phyloP scores from a whole-genome alignment of 192 early-diverging fungal genomes.

The Mortierella claussenii region DNA sequence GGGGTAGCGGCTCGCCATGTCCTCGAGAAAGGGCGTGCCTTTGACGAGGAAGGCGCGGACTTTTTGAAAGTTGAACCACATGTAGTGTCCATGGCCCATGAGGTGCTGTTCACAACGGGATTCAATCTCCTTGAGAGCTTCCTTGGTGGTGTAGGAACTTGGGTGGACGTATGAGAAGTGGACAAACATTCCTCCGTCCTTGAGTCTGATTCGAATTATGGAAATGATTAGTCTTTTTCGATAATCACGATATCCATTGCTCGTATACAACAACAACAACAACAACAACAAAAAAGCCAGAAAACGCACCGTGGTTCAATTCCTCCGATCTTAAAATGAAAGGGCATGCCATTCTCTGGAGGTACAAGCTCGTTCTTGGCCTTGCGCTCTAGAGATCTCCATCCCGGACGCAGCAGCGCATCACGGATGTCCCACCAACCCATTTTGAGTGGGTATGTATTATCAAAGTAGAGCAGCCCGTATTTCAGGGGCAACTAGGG shows the following conservation, averaged over 20 bases:
- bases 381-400: conserved; percentile 46
- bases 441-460: conserved; percentile 52
- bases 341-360: conserved; percentile 59
- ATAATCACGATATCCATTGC: too few relatives aligned
- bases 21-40: conserved; percentile 79
- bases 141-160: conserved; percentile 36
- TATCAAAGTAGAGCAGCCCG: conserved; percentile 48
- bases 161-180: conserved; percentile 59
- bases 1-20: conserved; percentile 69
- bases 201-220: conserved; percentile 29
- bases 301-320: conserved; percentile 61
- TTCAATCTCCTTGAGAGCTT: conserved; percentile 57
- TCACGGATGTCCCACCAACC: conserved; percentile 50
- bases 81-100: conserved; percentile 61
- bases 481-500: conserved; percentile 38
- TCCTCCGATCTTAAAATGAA: conserved; percentile 57
- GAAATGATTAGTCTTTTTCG: not conserved
- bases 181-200: conserved; percentile 66
- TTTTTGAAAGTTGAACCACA: conserved; percentile 74
- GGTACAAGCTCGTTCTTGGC: conserved; percentile 52
- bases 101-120: conserved; percentile 63
- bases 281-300: not conserved
- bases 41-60: conserved; percentile 75
- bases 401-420: conserved; percentile 35
- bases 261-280: too few relatives aligned